Evolutionary conservation across 169 alveolate species (phyloP), one percentile per base, ranked within the genome.

Genomic region (Plasmodium vivax): DNA sequence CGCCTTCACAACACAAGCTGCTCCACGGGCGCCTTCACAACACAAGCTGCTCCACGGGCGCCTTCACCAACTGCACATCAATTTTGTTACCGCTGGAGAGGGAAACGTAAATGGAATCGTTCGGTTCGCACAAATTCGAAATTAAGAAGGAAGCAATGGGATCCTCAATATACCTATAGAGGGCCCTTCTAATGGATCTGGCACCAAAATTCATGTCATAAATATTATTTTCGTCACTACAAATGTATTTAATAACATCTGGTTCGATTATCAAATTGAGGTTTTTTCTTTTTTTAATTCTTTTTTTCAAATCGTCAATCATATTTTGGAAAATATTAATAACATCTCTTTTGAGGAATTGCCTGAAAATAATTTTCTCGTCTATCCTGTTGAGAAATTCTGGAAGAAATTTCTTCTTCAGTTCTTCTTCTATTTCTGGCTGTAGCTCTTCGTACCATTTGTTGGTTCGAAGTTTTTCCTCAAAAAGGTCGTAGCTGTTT

Each of bases 341-440:
- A 30, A 96, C 93, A 80, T 96, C 95, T 84, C 88, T 73, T 94
- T 96, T 84, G 36, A 82, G 85, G 95, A 96, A 82, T 95, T 96
- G 94, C 19, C 96, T 94, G 72, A 96, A 96, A 43, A 96, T 85
- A 14, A 96, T 91, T 43, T 95, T 92, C 72, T 96, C 97, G 80
- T 96, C 98, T 34, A 96, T 95, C 58, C 98, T 92, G 93, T 96
- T 95, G 45, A 96, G 92, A 38, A 96, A 96, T 75, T 96, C 98
- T n/a, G 98, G 97, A 34, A 88, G 83, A 82, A 95, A 95, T 45
- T 80, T 85, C 68, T 95, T 91, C 80, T 93, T 85, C 74, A 93
- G 82, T 81, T 93, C 95, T 82, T 92, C 95, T 92, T 92, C 95
- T 32, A 92, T 82, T 72, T 92, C 95, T 41, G 95, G 95, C 82